These are phyloP conservation scores for Neurospora sp. DNA, from an alignment of 495 filamentous ascomycete genomes.

Conservation along the genomic window DNA sequence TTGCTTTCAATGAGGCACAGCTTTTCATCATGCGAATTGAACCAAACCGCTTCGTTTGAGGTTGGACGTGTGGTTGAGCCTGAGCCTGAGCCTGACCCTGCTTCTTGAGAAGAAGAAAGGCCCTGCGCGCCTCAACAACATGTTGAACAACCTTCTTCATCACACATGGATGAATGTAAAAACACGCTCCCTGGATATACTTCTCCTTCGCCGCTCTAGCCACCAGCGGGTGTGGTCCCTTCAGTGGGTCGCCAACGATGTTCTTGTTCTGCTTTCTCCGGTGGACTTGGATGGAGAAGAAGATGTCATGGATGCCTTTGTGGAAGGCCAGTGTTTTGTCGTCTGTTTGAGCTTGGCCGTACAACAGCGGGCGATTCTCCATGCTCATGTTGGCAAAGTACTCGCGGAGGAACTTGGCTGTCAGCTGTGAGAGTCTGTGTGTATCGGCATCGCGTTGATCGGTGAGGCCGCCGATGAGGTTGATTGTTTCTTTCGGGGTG, in stretches of 20 bases:
- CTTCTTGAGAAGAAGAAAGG: neutral
- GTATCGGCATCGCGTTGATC: neutral
- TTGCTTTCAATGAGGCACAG: neutral
- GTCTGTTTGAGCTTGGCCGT: neutral
- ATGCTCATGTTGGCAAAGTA: neutral
- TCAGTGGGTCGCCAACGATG: neutral
- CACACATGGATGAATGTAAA: neutral
- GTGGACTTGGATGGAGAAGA: neutral
- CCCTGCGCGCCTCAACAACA: neutral
- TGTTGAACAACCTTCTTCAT: neutral
- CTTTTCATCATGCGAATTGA: neutral
- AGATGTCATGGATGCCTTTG: neutral
- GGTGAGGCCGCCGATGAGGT: neutral
- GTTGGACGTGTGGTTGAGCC: neutral
- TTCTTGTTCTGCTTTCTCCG: neutral
- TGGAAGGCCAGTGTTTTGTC: neutral
- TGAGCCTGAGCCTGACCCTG: neutral
- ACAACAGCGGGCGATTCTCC: neutral
- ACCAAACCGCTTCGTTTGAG: neutral
- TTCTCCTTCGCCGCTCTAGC: neutral
- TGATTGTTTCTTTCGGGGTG: neutral
- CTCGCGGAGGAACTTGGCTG: neutral
- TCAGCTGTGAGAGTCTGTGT: neutral
- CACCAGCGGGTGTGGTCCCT: neutral
- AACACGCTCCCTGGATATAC: neutral